phyloP scores from a whole-genome alignment of 2,329 filamentous ascomycete species.

The Tolypocladium ophioglossoides region DNA sequence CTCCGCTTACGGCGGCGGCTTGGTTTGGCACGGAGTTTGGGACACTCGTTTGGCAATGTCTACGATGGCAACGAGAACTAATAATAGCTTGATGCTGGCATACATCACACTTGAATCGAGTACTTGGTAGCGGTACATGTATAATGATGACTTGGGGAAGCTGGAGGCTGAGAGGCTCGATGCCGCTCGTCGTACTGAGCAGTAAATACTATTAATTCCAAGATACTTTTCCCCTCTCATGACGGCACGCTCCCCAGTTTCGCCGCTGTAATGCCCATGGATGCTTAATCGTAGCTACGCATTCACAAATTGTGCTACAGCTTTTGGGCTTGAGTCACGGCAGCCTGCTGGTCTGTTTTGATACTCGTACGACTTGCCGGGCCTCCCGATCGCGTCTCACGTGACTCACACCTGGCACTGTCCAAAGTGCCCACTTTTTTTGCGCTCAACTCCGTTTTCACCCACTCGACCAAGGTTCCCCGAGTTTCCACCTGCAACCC shows the following conservation, averaged over 20 bases:
- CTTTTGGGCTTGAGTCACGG: background rate
- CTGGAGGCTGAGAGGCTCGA: background rate
- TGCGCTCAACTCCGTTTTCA: background rate
- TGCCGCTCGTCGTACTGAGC: background rate
- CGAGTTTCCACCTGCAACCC: background rate
- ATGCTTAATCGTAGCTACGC: background rate
- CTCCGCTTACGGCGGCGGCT: constrained; percentile 6
- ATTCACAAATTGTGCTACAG: background rate
- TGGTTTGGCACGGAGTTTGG: constrained; percentile 4
- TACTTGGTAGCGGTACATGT: background rate
- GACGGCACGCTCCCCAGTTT: background rate
- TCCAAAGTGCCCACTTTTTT: background rate
- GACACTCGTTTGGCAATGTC: background rate
- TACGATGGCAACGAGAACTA: background rate
- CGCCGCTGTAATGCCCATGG: background rate
- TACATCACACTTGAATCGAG: background rate
- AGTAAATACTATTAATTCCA: background rate
- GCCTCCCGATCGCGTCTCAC: background rate
- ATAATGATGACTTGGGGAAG: background rate
- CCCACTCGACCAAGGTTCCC: background rate
- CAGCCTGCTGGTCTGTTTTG: background rate
- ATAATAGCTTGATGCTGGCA: background rate
- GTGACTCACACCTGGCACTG: background rate
- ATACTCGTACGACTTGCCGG: background rate
- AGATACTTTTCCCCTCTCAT: background rate